Percentiles rank a stretch among this genome's conserved stretches.
Evolutionary conservation across 495 filamentous ascomycete species (phyloP).

Genomic region (Aspergillus taichungensis): DNA sequence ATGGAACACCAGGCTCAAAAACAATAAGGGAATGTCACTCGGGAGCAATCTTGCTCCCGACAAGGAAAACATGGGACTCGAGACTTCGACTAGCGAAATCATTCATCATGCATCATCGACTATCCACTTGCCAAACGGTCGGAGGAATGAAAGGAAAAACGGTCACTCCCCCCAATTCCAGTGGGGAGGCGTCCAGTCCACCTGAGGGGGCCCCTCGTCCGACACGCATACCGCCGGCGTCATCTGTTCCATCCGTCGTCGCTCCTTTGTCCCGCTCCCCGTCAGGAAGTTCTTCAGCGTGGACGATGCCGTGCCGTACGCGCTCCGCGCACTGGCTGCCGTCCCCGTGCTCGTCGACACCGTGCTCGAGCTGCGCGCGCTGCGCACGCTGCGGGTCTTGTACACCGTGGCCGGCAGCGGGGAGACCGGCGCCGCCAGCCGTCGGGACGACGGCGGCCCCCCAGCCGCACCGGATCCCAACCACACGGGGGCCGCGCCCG

Average conservation of each 20-base stretch:
- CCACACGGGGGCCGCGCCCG: too few species aligned
- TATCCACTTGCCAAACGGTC: background rate
- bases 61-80: background rate
- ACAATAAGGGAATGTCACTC: too few species aligned
- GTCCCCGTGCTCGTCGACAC: constrained; percentile 30
- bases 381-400: constrained; percentile 34
- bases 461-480: constrained; percentile 3
- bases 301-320: constrained; percentile 34
- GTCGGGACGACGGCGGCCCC: constrained; percentile 14
- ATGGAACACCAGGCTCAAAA: background rate
- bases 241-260: constrained; percentile 23
- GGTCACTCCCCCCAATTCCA: constrained; percentile 30
- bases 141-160: background rate
- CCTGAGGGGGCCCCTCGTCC: constrained; percentile 27
- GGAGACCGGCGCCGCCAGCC: constrained; percentile 30
- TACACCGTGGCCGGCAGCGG: constrained; percentile 20
- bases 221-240: constrained; percentile 24
- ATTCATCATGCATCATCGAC: background rate
- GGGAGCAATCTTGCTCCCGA: background rate
- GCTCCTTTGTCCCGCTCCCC: constrained; percentile 23
- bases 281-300: constrained; percentile 32
- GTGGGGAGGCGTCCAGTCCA: constrained; percentile 38
- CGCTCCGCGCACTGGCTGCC: constrained; percentile 26
- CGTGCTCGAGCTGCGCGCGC: constrained; percentile 34
- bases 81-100: constrained; percentile 12